Conservation (phyloP, 192 early-diverging fungal species). For the Gonapodya prolifera region DNA sequence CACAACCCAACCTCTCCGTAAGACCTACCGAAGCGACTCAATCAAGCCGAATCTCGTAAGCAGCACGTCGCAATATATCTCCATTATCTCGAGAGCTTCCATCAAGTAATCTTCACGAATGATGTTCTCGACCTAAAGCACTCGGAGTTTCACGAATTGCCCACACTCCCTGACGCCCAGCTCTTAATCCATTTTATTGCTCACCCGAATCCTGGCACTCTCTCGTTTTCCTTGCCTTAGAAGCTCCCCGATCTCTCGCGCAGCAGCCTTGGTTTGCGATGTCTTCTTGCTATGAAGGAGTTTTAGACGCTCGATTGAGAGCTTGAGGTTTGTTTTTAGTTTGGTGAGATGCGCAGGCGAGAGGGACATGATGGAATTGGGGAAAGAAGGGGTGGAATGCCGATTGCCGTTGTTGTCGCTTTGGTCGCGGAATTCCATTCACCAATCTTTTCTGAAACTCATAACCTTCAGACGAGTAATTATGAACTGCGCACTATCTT, state of each 20-base stretch:
- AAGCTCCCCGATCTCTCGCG: conserved; percentile 69
- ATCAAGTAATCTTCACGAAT: conserved; percentile 86
- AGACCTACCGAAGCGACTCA: conserved; percentile 58
- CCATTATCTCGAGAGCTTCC: conserved; percentile 91
- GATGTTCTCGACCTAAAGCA: conserved; percentile 55
- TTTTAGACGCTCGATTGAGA: conserved; percentile 74
- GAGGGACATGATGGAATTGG: not conserved
- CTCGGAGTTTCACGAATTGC: not conserved
- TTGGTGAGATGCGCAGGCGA: not conserved
- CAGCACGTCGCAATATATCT: conserved; percentile 81
- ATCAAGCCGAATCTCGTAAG: conserved; percentile 76
- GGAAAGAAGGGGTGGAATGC: too few species aligned
- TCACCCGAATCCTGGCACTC: conserved; percentile 70
- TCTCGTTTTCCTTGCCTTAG: conserved; percentile 73
- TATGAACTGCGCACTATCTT: too few species aligned
- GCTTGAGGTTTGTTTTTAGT: conserved; percentile 75
- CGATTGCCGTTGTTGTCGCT: too few species aligned
- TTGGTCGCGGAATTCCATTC: too few species aligned
- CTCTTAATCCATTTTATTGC: not conserved
- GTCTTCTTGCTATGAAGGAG: conserved; percentile 80
- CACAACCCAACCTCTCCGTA: not conserved
- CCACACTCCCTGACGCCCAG: not conserved
- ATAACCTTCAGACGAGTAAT: too few species aligned
- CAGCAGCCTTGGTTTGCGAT: conserved; percentile 53
- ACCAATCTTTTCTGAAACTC: too few species aligned